These are phyloP conservation scores for Tulasnella sp. DNA, from an alignment of 768 basidiomycete genomes.

Conservation along the genomic window DNA sequence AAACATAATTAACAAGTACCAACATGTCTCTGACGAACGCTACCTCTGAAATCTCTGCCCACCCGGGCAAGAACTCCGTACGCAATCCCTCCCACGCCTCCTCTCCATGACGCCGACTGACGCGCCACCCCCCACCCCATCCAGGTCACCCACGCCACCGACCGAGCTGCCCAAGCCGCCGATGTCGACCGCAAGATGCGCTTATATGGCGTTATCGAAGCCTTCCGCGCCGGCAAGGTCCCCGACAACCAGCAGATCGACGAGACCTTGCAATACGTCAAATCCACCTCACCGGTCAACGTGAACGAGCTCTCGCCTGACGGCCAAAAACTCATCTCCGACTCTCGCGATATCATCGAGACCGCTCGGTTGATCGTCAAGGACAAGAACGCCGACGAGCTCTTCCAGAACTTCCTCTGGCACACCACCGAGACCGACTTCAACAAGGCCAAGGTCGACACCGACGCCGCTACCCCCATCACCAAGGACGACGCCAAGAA, in stretches of 20 bases:
- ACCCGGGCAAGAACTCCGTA: constrained; percentile 52
- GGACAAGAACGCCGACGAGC: constrained; percentile 87
- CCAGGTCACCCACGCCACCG: constrained; percentile 64
- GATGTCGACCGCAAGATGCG: constrained; percentile 51
- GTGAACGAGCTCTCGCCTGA: constrained; percentile 70
- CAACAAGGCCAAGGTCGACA: constrained; percentile 50
- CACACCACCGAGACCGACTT: constrained; percentile 63
- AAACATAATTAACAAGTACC: constrained; percentile 5
- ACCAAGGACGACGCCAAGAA: constrained; percentile 56
- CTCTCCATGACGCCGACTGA: constrained; percentile 56
- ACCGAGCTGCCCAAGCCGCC: constrained; percentile 9
- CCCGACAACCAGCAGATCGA: constrained; percentile 84
- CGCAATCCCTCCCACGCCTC: constrained; percentile 50
- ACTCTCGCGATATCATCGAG: constrained; percentile 77
- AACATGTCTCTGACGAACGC: constrained; percentile 70
- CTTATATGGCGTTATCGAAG: constrained; percentile 79
- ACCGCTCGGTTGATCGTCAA: constrained; percentile 69
- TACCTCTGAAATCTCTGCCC: constrained; percentile 60
- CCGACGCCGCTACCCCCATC: constrained; percentile 52
- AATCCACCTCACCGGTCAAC: constrained; percentile 62
- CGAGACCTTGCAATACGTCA: constrained; percentile 66
- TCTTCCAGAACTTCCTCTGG: constrained; percentile 91
- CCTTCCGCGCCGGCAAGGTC: constrained; percentile 75
- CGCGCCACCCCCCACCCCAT: constrained; percentile 53
- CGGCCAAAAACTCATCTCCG: constrained; percentile 74